Base-by-base conservation (phyloP, 768 basidiomycete species). In the Rhodocollybia butyracea region DNA sequence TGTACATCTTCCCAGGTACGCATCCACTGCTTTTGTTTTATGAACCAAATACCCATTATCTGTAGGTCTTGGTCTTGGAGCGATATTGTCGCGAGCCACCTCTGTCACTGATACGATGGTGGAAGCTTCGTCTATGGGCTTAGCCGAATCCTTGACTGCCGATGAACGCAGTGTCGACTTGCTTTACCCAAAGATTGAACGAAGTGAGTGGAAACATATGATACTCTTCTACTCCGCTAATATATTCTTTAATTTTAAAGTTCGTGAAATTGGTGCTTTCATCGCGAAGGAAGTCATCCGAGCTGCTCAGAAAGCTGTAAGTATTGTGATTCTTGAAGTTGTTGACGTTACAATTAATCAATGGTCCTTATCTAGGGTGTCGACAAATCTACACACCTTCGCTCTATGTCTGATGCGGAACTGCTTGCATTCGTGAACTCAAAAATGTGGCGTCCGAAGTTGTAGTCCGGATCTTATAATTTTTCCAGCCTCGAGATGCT, bases 261-360 rank as follows among this genome's bases (percentile, higher is more conserved):
- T 97, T 60, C 80, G 94, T 31, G 91, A 94, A 66, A 93, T 96
- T 63, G 89, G 87, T 61, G 82, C 82, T 1, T 67, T 76, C 50
- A 89, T 97, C 57, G 89, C 91, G 13, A 73, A 74, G 53, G 73
- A 77, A 41, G 91, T 96, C 55, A 88, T 95, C 64, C 83, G 86
- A 52, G 79, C 83, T 36, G 91, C 93, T 34, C 93, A 95, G 69
- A 77, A 82, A 56, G 85, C 85, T 56, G 86, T 87, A 63, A 60
- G 81, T 76, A 26, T 29, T 15, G 24, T 30, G 8, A 51, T 45
- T 24, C 24, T 41, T 51, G 43, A 12, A 19, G 54, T 40, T 51
- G 54, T 24, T 39, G n/a, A 29, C 51, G 39, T 32, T 26, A 29
- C n/a, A 34, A 21, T 31, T 10, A 31, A 8, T 2, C 3, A 57